Percentiles rank a stretch among this genome's conserved stretches.
phyloP scores from a whole-genome alignment of 2,329 filamentous ascomycete species.

The Claviceps capensis region DNA sequence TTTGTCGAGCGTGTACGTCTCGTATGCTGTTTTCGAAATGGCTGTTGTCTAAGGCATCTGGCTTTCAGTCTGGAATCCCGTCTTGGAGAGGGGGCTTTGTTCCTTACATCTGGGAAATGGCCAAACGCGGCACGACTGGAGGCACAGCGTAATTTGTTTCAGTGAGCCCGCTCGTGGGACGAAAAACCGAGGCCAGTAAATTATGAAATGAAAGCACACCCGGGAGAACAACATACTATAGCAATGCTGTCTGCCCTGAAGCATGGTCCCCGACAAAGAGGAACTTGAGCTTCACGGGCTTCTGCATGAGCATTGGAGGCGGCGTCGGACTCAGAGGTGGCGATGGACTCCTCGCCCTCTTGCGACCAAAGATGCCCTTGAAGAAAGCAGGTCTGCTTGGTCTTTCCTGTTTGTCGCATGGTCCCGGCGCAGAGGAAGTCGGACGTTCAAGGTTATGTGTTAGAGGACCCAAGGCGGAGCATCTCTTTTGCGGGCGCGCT shows the following conservation, averaged over 20 bases:
- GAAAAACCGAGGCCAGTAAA: not conserved
- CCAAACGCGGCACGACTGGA: conserved; percentile 22
- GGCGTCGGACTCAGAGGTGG: not conserved
- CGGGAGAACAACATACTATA: conserved; percentile 18
- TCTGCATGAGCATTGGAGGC: not conserved
- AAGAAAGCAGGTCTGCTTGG: not conserved
- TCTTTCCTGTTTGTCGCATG: not conserved
- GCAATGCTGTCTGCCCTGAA: conserved; percentile 23
- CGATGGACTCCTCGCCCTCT: conserved; percentile 11
- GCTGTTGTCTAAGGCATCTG: conserved; percentile 14
- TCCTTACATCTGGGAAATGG: conserved; percentile 23
- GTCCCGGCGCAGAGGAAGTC: not conserved
- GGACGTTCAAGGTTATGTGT: not conserved
- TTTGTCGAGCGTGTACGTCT: conserved; percentile 19
- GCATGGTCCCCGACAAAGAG: conserved; percentile 21
- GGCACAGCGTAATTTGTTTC: not conserved
- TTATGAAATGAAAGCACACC: not conserved
- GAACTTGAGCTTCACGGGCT: conserved; percentile 17
- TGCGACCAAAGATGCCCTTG: conserved; percentile 1
- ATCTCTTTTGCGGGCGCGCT: not conserved
- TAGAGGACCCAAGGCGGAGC: not conserved
- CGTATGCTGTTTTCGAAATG: conserved; percentile 20
- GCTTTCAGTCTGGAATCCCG: not conserved
- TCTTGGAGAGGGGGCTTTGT: not conserved
- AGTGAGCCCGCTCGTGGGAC: not conserved